These are phyloP conservation scores for Pleurotus cornucopiae DNA, from an alignment of 768 basidiomycete genomes.

Conservation along the genomic window DNA sequence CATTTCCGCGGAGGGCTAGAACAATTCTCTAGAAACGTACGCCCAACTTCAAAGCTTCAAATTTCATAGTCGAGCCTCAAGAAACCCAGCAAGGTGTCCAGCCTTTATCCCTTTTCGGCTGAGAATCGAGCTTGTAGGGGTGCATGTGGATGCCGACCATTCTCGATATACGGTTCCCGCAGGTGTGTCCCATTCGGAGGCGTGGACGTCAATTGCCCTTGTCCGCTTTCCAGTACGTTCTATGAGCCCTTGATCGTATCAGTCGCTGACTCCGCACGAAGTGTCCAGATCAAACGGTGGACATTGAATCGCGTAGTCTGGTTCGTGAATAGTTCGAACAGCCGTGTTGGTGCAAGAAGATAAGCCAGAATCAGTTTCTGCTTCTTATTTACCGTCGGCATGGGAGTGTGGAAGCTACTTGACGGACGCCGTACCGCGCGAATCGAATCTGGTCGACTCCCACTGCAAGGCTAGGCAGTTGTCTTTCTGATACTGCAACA, in stretches of 20 bases:
- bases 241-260: background rate
- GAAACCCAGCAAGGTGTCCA: too few species aligned
- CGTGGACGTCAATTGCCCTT: background rate
- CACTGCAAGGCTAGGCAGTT: background rate
- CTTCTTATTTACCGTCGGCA: conserved; percentile 5
- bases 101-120: too few species aligned
- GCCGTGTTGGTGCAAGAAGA: background rate
- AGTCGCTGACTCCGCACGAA: background rate
- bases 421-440: background rate
- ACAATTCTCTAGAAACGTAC: too few species aligned
- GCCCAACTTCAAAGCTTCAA: too few species aligned
- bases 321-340: background rate
- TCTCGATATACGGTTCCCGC: too few species aligned
- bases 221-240: background rate
- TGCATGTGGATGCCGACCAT: too few species aligned
- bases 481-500: background rate
- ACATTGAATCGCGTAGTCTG: background rate
- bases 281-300: background rate
- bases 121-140: too few species aligned
- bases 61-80: too few species aligned
- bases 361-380: background rate
- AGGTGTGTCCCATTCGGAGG: too few species aligned
- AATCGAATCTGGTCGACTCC: background rate
- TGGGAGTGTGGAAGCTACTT: conserved; percentile 2
- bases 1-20: too few species aligned